A percentile compares a stretch with the other conserved stretches of the same genome.
Conservation (phyloP, 305 asterid species). For the Solanum chacoense region DNA sequence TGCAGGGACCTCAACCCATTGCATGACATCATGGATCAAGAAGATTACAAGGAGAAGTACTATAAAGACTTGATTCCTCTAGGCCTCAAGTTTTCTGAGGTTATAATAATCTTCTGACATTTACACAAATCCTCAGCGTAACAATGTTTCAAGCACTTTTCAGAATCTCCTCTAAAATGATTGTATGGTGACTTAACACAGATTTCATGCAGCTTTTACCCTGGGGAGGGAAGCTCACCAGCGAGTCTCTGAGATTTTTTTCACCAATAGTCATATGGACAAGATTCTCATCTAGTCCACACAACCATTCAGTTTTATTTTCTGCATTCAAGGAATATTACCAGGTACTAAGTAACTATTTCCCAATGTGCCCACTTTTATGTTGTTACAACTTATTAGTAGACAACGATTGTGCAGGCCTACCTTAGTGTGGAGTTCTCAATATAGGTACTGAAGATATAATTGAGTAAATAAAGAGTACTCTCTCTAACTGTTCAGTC, state of each 20-base stretch:
- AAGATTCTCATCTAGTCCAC: constrained; percentile 47
- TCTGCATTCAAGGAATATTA: constrained; percentile 86
- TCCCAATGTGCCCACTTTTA: neutral
- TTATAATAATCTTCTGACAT: constrained; percentile 10
- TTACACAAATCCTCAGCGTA: neutral
- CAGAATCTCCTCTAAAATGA: constrained; percentile 18
- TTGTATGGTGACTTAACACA: constrained; percentile 32
- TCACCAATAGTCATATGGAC: constrained; percentile 90
- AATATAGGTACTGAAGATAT: neutral
- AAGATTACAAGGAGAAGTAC: constrained; percentile 74
- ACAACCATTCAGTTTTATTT: constrained; percentile 40
- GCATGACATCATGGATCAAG: constrained; percentile 43
- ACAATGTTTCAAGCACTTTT: neutral
- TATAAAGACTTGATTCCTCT: constrained; percentile 56
- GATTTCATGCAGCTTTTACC: constrained; percentile 90
- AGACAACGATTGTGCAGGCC: neutral
- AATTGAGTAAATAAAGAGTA: neutral
- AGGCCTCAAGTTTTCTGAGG: constrained; percentile 61
- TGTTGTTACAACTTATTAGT: neutral
- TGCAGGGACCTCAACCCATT: constrained; percentile 90
- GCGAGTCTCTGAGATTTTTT: constrained; percentile 77
- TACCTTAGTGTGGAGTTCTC: neutral
- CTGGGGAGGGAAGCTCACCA: constrained; percentile 95
- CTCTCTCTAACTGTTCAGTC: neutral
- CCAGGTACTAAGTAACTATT: constrained; percentile 33